Base-by-base conservation (phyloP, 1,284 basidiomycete genomes). In the Microstroma glucosiphilum region DNA sequence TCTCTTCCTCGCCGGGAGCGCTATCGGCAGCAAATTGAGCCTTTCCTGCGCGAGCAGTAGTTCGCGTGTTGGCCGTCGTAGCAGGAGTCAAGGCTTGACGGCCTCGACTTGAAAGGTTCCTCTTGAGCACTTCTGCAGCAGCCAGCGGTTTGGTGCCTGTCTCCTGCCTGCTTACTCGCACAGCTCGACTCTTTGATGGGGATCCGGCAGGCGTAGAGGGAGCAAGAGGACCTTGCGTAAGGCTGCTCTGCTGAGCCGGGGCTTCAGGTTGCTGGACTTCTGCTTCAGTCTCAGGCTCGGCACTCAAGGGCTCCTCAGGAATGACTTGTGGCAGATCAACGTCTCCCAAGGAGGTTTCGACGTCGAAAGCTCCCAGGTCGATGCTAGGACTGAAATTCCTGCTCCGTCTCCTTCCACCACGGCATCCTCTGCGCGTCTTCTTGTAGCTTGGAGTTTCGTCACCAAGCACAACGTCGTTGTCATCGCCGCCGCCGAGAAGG, bases 361-460 rank as follows among this genome's bases (percentile, higher is more conserved):
- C 19, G 17, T 21, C 51, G 21, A 25, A 8, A 21, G n/a, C 51
- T 2, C 21, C 21, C 51, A 54, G 26, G 21, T 54, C 21, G 6
- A 26, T 25, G 51, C n/a, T 23, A 7, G 51, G 25, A 25, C 51
- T 54, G 21, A 13, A 54, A 13, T 13, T 19, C 19, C 26, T 54
- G 6, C 51, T 26, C 51, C 51, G 19, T 25, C 51, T 54, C 51
- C 51, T 54, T 2, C 51, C 51, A 21, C 51, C 51, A 26, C 51
- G 51, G 21, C 51, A 54, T 15, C 51, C 51, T 15, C 51, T 21
- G n/a, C 51, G n/a, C 21, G 51, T 54, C 51, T 54, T 54, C 51
- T 21, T 54, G 21, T 54, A 15, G 51, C 51, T 54, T 21, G 51
- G 51, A 19, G 51, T 48, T 6, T 21, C 43, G 6, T 48, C 43